Evolutionary conservation across 1,139 yeast genomes (phyloP).

Genomic region (Tardiomyces digboiensis): DNA sequence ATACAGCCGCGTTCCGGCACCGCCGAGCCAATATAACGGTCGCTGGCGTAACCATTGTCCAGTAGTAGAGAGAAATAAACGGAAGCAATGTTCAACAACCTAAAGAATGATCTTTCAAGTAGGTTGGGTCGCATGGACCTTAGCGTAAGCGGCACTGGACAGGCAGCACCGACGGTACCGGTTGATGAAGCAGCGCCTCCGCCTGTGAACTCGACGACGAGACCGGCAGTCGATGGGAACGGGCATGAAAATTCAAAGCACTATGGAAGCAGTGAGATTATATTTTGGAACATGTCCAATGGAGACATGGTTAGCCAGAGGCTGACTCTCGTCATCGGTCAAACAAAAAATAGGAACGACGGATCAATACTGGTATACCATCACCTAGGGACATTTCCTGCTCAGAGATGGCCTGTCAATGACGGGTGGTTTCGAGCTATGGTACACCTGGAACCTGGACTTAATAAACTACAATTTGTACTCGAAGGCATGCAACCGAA

Average conservation of each 20-base stretch:
- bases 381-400: constrained; percentile 49
- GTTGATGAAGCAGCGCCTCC: background rate
- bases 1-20: too few relatives aligned
- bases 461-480: constrained; percentile 21
- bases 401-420: constrained; percentile 61
- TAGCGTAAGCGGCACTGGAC: too few relatives aligned
- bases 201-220: background rate
- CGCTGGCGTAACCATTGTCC: too few relatives aligned
- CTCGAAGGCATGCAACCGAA: constrained; percentile 13
- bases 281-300: background rate
- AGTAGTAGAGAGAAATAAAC: too few relatives aligned
- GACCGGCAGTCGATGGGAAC: background rate
- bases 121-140: too few relatives aligned
- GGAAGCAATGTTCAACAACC: background rate
- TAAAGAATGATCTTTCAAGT: background rate
- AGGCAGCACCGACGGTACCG: background rate
- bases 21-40: too few relatives aligned
- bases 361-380: constrained; percentile 35
- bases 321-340: constrained; percentile 14
- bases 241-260: background rate
- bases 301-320: constrained; percentile 11
- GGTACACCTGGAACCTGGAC: constrained; percentile 60
- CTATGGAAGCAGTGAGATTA: background rate
- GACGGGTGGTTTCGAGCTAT: constrained; percentile 66
- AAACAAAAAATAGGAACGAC: constrained; percentile 13